Evolutionary conservation across 768 basidiomycete genomes (phyloP), one percentile per base, ranked within the genome.

Genomic region (Suillus ampliporus): DNA sequence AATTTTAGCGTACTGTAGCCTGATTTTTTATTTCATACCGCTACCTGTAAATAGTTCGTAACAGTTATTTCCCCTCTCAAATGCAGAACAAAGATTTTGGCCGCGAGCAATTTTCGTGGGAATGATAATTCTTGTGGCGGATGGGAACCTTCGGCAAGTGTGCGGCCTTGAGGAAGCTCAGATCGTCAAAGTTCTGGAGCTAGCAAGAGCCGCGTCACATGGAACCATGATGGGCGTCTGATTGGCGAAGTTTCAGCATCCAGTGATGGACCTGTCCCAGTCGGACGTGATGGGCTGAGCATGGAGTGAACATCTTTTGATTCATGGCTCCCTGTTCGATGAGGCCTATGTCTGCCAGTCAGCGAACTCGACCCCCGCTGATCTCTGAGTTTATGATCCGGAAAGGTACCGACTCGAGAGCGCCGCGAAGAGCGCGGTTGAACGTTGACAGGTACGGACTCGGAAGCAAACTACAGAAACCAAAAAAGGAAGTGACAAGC

Each of bases 401-500:
- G 46, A 23, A 47, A 47, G 46, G n/a, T 5, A 38, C 38, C 13
- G 38, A 38, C 13, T 14, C 41, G 17, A 43, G 41, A 43, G 41
- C 41, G 2, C 41, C 41, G 2, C 41, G 41, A 41, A 41, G 17
- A 41, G 17, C 17, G 19, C 17, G n/a, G n/a, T n/a, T n/a, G 17
- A 41, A 19, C 15, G 31, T 31, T 31, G 2, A 40, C 14, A 46
- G 47, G 26, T 3, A 28, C 48, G 26, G 28, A 50, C 26, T 50
- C 48, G 48, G 50, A 47, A 23, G 46, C 46, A 47, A 54, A 63
- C 50, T 34, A 71, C 51, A 35, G 9, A 5, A 28, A 2, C 69
- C 67, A 34, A 31, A 70, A 54, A 21, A 2, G 56, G 71, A 1
- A 56, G 3, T 0, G 1, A 51, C 31, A 72, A 72, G 62, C 58